These are phyloP conservation scores for Pleurotus sapidus DNA, from an alignment of 768 basidiomycete species.

Conservation along the genomic window DNA sequence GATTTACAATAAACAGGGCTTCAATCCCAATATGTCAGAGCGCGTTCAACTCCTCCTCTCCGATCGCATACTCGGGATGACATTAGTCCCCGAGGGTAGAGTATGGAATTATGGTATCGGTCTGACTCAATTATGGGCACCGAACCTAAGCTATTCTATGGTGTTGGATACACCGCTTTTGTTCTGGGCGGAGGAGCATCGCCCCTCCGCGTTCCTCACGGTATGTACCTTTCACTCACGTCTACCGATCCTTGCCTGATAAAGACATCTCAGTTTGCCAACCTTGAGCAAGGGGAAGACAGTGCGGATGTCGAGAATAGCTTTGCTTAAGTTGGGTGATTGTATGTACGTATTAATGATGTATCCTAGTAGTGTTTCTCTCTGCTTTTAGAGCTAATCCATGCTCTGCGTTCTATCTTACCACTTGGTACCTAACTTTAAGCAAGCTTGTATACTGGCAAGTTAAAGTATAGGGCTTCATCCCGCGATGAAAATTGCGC, in stretches of 20 bases:
- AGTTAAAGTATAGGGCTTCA: no score
- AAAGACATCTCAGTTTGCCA: constrained; percentile 65
- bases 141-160: constrained; percentile 78
- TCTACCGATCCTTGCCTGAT: constrained; percentile 5
- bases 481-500: no score
- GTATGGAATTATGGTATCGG: constrained; percentile 98
- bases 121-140: constrained; percentile 87
- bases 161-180: constrained; percentile 87
- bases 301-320: constrained; percentile 95
- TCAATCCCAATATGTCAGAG: constrained; percentile 99
- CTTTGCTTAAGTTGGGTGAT: constrained; percentile 57
- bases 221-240: constrained; percentile 40
- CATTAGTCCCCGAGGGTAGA: constrained; percentile 88
- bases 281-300: constrained; percentile 86
- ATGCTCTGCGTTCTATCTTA: no score
- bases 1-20: constrained; percentile 49
- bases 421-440: no score
- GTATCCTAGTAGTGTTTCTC: no score
- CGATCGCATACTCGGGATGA: constrained; percentile 95
- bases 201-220: constrained; percentile 91
- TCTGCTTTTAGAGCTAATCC: no score
- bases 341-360: no score
- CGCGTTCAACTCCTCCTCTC: constrained; percentile 90
- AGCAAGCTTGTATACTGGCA: no score
- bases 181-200: constrained; percentile 96